Percentiles rank a stretch among this genome's conserved stretches.
Conservation (phyloP, 148 eudicot species). For the Vaccinium corymbosum region DNA sequence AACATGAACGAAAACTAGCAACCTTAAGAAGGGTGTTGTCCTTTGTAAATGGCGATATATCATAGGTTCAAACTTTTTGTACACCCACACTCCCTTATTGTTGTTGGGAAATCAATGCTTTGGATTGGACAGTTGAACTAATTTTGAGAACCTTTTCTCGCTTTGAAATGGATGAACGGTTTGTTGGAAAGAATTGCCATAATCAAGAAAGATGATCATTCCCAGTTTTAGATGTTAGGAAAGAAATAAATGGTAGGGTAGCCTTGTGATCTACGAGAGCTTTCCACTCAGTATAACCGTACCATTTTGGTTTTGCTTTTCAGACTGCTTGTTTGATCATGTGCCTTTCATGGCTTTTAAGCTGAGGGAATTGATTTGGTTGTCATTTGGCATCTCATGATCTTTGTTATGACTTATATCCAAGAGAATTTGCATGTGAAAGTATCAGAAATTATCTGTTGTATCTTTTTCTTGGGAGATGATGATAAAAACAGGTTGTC, state of each 20-base stretch:
- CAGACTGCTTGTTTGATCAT: background rate
- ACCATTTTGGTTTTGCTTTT: background rate
- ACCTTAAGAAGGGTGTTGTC: background rate
- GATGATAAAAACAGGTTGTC: background rate
- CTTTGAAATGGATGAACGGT: background rate
- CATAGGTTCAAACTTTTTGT: background rate
- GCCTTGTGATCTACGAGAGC: background rate
- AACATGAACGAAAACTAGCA: background rate
- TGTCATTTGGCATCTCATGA: background rate
- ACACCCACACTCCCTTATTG: background rate
- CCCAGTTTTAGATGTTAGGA: background rate
- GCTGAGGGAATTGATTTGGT: background rate
- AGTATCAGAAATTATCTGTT: background rate
- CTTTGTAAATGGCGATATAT: background rate
- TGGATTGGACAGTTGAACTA: background rate
- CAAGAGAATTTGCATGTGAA: background rate
- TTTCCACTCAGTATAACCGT: background rate
- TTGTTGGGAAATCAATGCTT: background rate
- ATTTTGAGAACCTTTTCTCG: background rate
- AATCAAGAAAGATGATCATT: background rate
- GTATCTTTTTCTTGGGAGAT: background rate
- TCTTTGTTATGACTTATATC: background rate
- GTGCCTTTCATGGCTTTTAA: slow-evolving; percentile 6
- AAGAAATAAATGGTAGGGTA: too few relatives aligned
- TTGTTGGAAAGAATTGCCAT: background rate